Conservation (phyloP, 2,329 filamentous ascomycete genomes). For the Colletotrichum tofieldiae region DNA sequence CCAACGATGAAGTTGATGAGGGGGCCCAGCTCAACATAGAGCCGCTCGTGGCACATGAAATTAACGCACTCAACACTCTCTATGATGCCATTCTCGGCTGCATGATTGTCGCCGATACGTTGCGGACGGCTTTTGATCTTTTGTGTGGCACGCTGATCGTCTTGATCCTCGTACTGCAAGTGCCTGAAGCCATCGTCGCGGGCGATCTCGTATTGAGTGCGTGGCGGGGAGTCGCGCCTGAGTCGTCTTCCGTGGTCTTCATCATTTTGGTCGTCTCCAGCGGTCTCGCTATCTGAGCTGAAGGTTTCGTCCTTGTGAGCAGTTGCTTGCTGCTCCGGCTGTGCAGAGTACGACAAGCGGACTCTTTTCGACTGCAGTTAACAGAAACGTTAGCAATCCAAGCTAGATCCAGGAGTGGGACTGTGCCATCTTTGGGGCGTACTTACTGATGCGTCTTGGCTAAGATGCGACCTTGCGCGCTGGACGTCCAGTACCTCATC, state of each 20-base stretch:
- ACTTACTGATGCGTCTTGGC: slow-evolving; percentile 58
- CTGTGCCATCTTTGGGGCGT: not conserved
- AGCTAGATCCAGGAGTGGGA: not conserved
- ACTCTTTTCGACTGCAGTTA: slow-evolving; percentile 52
- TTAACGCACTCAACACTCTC: slow-evolving; percentile 90
- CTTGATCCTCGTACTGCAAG: slow-evolving; percentile 68
- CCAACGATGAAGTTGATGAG: slow-evolving; percentile 98
- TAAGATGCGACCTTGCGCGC: slow-evolving; percentile 59
- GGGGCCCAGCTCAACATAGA: slow-evolving; percentile 89
- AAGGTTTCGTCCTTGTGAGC: slow-evolving; percentile 34
- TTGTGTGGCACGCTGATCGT: slow-evolving; percentile 77
- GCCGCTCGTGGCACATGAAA: slow-evolving; percentile 94
- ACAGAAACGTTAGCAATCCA: not conserved
- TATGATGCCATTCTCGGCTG: slow-evolving; percentile 88
- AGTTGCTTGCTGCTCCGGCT: slow-evolving; percentile 38
- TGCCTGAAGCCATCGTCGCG: slow-evolving; percentile 74
- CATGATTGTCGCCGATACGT: slow-evolving; percentile 76
- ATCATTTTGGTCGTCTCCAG: slow-evolving; percentile 51
- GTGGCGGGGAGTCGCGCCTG: slow-evolving; percentile 56
- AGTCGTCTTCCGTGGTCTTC: slow-evolving; percentile 50
- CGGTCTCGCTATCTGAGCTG: slow-evolving; percentile 44
- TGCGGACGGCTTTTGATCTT: slow-evolving; percentile 68
- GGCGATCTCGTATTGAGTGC: slow-evolving; percentile 74
- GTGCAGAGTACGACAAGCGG: slow-evolving; percentile 51
- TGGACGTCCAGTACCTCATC: slow-evolving; percentile 54